phyloP scores from a whole-genome alignment of 2,329 filamentous ascomycete species.

The Rugonectria rugulosa region DNA sequence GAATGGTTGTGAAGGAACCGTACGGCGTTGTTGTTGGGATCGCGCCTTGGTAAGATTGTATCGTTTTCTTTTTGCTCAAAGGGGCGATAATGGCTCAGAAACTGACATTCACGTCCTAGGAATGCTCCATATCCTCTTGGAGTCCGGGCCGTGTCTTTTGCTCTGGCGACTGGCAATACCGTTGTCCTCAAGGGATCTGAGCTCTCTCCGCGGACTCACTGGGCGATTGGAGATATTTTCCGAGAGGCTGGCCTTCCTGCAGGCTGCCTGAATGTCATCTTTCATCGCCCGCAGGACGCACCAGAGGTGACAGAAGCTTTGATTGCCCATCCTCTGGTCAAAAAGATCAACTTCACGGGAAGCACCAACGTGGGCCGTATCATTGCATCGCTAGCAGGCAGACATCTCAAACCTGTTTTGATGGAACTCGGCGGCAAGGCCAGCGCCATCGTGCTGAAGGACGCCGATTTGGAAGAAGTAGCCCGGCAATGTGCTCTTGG shows the following conservation, averaged over 20 bases:
- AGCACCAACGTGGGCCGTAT: conserved; percentile 75
- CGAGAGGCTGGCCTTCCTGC: conserved; percentile 77
- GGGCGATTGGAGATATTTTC: conserved; percentile 67
- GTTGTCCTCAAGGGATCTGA: conserved; percentile 76
- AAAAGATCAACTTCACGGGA: conserved; percentile 87
- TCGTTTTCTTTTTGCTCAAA: too few species aligned
- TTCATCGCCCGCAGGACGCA: conserved; percentile 69
- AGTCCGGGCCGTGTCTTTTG: background rate
- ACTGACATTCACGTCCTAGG: background rate
- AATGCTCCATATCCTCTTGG: conserved; percentile 10
- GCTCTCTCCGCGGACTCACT: conserved; percentile 67
- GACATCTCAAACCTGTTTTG: conserved; percentile 78
- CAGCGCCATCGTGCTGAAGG: conserved; percentile 76
- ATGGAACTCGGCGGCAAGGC: conserved; percentile 86
- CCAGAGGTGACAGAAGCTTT: conserved; percentile 69
- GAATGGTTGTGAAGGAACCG: conserved; percentile 57
- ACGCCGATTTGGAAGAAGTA: conserved; percentile 78
- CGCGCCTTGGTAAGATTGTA: conserved; percentile 77
- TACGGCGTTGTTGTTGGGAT: conserved; percentile 81
- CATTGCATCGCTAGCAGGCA: conserved; percentile 72
- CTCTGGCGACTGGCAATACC: conserved; percentile 65
- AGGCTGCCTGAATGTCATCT: conserved; percentile 78
- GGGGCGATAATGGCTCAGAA: too few species aligned
- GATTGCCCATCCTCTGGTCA: conserved; percentile 70
- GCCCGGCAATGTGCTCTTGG: conserved; percentile 66